Base-by-base conservation (phyloP, 345 rosid species). In the Bruguiera parviflora region DNA sequence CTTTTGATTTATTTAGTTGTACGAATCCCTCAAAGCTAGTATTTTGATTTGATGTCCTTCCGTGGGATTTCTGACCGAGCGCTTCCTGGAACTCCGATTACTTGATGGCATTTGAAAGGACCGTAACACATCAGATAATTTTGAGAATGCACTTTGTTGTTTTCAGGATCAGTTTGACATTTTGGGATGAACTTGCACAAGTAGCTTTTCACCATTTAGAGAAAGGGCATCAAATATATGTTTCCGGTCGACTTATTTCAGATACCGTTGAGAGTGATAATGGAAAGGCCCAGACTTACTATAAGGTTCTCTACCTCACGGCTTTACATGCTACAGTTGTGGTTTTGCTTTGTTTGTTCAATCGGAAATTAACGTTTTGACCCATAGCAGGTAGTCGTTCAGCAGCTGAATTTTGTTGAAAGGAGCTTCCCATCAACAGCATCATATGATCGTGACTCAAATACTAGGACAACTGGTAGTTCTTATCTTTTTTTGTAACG, bases 121-220 rank as follows among this genome's bases (percentile, higher is more conserved):
- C 18, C 5, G 15, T 39, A 28, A n/a, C 58, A 43, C 13, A 55
- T n/a, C 6, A 2, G 21, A 55, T 71, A 32, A 32, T n/a, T 28
- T 46, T 51, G 25, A 43, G 28, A 60, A 46, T 75, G 64, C 37
- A 3, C 32, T n/a, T 70, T 25, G 25, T 20, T 39, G 43, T 67
- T 60, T 65, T 53, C 67, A 88, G 90, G 92, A 76, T 88, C 39
- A 81, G 75, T 75, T 77, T 86, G 84, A 79, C 90, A 19, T 88
- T 88, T 68, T 88, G 92, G 92, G 84, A 86, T 53, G 88, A 85
- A 66, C 60, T 86, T 64, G 90, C 92, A 15, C 78, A 76, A 33
- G 76, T 75, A 79, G 90, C 90, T 22, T 71, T 46, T 67, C 79
- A 77, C 66, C 82, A 88, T 75, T 79, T 88, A 27, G 73, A 83